A percentile compares a stretch with the other conserved stretches of the same genome.
These are phyloP conservation scores for Scutellaria minor DNA, from an alignment of 257 asterid genomes.

Conservation along the genomic window DNA sequence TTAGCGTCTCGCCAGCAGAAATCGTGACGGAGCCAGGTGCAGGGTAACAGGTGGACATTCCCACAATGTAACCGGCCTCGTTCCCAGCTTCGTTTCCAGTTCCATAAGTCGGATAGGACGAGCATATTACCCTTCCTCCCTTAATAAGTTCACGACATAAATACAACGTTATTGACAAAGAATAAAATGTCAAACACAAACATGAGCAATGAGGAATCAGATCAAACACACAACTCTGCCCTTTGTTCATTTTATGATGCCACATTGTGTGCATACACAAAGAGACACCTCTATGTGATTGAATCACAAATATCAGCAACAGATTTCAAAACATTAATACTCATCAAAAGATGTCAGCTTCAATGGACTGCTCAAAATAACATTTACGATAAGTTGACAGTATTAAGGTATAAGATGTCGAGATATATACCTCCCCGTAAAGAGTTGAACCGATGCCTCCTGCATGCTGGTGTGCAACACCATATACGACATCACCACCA, in stretches of 20 bases:
- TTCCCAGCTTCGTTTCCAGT: constrained; percentile 66
- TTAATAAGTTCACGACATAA: constrained; percentile 8
- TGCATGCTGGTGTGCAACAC: constrained; percentile 80
- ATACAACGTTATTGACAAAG: too few species aligned
- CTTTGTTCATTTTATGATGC: too few species aligned
- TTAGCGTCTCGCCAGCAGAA: constrained; percentile 59
- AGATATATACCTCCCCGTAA: constrained; percentile 66
- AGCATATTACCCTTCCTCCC: constrained; percentile 73
- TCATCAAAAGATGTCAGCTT: too few species aligned
- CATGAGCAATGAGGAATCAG: too few species aligned
- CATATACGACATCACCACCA: constrained; percentile 80
- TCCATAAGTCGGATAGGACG: constrained; percentile 67
- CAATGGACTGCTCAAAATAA: too few species aligned
- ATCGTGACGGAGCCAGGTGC: constrained; percentile 66
- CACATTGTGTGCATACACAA: too few species aligned
- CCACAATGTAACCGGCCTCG: constrained; percentile 77
- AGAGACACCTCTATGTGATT: too few species aligned
- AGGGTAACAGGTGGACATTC: constrained; percentile 85
- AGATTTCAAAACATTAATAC: too few species aligned
- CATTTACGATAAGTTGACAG: too few species aligned
- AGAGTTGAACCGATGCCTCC: constrained; percentile 78
- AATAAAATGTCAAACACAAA: too few species aligned
- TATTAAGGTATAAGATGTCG: not conserved
- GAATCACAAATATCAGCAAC: too few species aligned
- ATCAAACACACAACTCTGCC: too few species aligned